Conservation (phyloP, 2,329 filamentous ascomycete genomes). For the Zelopaecilomyces penicillatus region DNA sequence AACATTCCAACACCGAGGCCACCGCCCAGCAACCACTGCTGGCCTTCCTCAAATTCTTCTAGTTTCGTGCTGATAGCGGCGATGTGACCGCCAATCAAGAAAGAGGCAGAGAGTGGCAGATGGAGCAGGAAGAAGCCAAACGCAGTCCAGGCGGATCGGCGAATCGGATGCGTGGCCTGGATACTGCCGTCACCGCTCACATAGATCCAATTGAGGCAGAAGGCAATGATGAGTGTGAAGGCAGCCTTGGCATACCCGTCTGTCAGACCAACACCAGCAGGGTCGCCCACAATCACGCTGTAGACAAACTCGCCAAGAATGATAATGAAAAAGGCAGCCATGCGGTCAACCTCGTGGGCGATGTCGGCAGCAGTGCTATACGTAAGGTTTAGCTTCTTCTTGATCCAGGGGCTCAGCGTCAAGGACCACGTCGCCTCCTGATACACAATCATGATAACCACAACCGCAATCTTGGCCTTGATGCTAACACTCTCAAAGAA, state of each 20-base stretch:
- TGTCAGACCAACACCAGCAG: slow-evolving; percentile 37
- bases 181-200: slow-evolving; percentile 39
- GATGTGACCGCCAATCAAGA: slow-evolving; percentile 40
- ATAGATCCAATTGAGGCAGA: slow-evolving; percentile 43
- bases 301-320: slow-evolving; percentile 44
- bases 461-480: slow-evolving; percentile 31
- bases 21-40: slow-evolving; percentile 40
- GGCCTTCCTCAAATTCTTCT: slow-evolving; percentile 31
- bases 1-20: slow-evolving; percentile 37
- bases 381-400: slow-evolving; percentile 30
- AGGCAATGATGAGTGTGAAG: slow-evolving; percentile 41
- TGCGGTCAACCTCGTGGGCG: slow-evolving; percentile 40
- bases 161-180: slow-evolving; percentile 33
- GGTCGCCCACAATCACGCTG: slow-evolving; percentile 37
- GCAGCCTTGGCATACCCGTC: slow-evolving; percentile 34
- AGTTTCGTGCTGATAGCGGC: slow-evolving; percentile 31
- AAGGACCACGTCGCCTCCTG: slow-evolving; percentile 37
- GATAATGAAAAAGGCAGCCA: slow-evolving; percentile 43
- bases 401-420: slow-evolving; percentile 35
- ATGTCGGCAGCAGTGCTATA: slow-evolving; percentile 42
- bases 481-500: slow-evolving; percentile 33
- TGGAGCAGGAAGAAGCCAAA: slow-evolving; percentile 38
- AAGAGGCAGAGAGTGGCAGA: slow-evolving; percentile 34
- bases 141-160: slow-evolving; percentile 34
- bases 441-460: slow-evolving; percentile 32